Percentiles rank a stretch among this genome's conserved stretches.
Conservation (phyloP, 257 asterid genomes). For the Solanum habrochaites region DNA sequence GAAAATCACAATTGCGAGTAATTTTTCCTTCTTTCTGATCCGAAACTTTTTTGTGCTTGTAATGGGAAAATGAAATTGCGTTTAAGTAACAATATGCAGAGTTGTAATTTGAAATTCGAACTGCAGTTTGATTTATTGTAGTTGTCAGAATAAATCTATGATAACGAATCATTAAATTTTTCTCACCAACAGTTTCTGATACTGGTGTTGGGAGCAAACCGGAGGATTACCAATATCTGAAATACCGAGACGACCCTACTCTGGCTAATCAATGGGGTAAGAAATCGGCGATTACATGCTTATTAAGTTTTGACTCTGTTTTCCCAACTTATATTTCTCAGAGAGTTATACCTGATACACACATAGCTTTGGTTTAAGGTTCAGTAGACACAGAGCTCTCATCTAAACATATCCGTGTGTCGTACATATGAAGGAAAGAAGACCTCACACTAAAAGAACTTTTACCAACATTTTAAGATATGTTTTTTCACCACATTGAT, state of each 20-base stretch:
- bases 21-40: neutral
- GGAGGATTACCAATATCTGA: constrained; percentile 48
- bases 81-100: neutral
- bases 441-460: neutral
- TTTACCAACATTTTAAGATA: neutral
- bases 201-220: constrained; percentile 60
- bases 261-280: constrained; percentile 58
- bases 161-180: neutral
- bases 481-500: neutral
- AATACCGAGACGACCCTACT: constrained; percentile 7
- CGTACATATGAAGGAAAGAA: neutral
- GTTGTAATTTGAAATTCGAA: neutral
- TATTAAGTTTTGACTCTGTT: neutral
- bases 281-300: neutral
- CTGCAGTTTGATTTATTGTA: neutral
- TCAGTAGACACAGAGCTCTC: neutral
- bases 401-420: neutral
- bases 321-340: neutral
- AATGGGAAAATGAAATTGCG: neutral
- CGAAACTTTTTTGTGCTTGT: neutral
- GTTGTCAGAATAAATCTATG: neutral
- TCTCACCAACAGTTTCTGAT: constrained; percentile 61
- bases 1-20: neutral
- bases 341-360: neutral
- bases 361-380: neutral